These are phyloP conservation scores for Rosa multiflora DNA, from an alignment of 306 rosid genomes.

Conservation along the genomic window DNA sequence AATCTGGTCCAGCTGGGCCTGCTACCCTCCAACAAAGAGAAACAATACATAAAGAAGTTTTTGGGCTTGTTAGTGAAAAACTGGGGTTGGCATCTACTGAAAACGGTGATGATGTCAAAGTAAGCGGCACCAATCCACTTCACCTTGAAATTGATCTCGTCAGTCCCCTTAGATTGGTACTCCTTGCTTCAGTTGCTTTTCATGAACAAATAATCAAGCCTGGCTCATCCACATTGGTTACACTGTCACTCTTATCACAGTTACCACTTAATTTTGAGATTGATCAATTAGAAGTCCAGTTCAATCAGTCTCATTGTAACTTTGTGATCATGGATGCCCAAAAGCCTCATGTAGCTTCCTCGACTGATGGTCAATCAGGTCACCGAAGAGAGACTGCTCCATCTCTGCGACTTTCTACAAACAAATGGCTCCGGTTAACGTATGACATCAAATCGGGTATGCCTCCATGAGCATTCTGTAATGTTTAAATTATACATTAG, in stretches of 20 bases:
- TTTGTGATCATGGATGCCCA: conserved; percentile 60
- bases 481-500: conserved; percentile 5
- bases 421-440: conserved; percentile 88
- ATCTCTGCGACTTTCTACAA: conserved; percentile 64
- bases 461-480: conserved; percentile 11
- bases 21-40: conserved; percentile 67
- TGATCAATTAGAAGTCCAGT: conserved; percentile 82
- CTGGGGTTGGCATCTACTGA: conserved; percentile 42
- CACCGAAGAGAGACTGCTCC: conserved; percentile 49
- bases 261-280: conserved; percentile 70
- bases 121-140: conserved; percentile 50
- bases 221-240: conserved; percentile 54
- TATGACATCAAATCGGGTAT: conserved; percentile 79
- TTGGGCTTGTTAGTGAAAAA: conserved; percentile 56
- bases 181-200: conserved; percentile 93
- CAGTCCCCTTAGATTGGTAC: conserved; percentile 86
- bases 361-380: conserved; percentile 46
- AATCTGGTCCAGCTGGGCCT: conserved; percentile 80
- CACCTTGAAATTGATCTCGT: conserved; percentile 90
- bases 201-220: conserved; percentile 86
- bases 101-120: conserved; percentile 43
- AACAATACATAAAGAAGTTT: conserved; percentile 68
- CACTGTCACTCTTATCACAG: conserved; percentile 78
- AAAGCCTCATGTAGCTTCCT: conserved; percentile 39
- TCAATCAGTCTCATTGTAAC: conserved; percentile 83